Evolutionary conservation across 495 filamentous ascomycete genomes (phyloP).

Genomic region (Xylaria nigripes): DNA sequence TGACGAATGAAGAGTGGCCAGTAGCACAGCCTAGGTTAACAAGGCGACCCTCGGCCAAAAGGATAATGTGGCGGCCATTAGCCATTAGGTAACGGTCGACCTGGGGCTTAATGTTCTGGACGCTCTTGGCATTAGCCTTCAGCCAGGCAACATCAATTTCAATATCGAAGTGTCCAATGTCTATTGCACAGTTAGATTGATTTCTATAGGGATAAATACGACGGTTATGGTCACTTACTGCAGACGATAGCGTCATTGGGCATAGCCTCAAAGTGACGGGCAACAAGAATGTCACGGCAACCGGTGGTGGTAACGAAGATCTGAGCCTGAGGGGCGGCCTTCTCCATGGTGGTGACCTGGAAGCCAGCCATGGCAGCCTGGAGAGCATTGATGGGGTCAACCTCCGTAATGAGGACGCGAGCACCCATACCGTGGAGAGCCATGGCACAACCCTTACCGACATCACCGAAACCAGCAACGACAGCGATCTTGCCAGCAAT

Average conservation of each 20-base stretch:
- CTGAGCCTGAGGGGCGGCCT: slow-evolving; percentile 78
- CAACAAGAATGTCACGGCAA: slow-evolving; percentile 93
- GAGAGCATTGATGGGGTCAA: slow-evolving; percentile 99
- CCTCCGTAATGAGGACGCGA: slow-evolving; percentile 90
- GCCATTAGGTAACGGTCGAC: slow-evolving; percentile 95
- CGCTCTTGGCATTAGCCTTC: slow-evolving; percentile 84
- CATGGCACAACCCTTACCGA: slow-evolving; percentile 96
- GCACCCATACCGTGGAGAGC: slow-evolving; percentile 96
- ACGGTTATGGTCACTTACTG: slow-evolving; percentile 55
- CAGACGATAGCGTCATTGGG: slow-evolving; percentile 98
- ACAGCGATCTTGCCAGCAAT: slow-evolving; percentile 97
- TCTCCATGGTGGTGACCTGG: slow-evolving; percentile 96
- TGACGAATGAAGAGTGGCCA: slow-evolving; percentile 98
- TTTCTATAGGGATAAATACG: neutral
- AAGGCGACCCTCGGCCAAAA: slow-evolving; percentile 94
- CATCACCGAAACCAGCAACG: slow-evolving; percentile 96
- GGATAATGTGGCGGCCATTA: slow-evolving; percentile 93
- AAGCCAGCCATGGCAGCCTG: slow-evolving; percentile 96
- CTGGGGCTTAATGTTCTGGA: slow-evolving; percentile 99
- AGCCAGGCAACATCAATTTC: slow-evolving; percentile 99
- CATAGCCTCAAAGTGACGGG: slow-evolving; percentile 92
- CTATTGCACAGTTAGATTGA: slow-evolving; percentile 34
- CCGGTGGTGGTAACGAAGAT: slow-evolving; percentile 99
- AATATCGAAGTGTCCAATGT: slow-evolving; percentile 99
- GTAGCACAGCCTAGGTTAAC: slow-evolving; percentile 99